Conservation (phyloP, 257 asterid species). For the Oldenlandia corymbosa region DNA sequence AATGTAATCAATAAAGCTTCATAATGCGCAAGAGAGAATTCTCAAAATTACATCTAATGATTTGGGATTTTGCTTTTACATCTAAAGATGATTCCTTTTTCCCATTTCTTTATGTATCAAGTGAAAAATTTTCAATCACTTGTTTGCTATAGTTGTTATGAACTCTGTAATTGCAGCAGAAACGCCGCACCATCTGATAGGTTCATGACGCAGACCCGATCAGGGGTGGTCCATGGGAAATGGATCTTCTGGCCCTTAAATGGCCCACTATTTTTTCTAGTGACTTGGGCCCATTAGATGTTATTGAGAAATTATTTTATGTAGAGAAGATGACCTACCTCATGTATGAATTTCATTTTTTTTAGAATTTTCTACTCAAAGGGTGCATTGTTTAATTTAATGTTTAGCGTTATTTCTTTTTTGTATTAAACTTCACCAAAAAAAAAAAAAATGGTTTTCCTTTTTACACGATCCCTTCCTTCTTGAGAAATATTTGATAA, state of each 20-base stretch:
- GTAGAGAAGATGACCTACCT: constrained; percentile 9
- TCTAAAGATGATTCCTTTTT: no score
- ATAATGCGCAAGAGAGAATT: no score
- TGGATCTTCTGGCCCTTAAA: constrained; percentile 46
- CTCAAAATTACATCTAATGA: no score
- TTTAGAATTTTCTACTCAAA: not conserved
- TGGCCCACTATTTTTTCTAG: constrained; percentile 17
- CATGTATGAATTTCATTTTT: not conserved
- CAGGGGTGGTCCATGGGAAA: constrained; percentile 9
- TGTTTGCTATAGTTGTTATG: not conserved
- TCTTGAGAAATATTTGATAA: constrained; percentile 6
- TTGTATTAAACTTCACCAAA: not conserved
- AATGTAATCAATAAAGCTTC: not conserved
- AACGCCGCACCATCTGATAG: constrained; percentile 4
- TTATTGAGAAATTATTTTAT: constrained; percentile 2
- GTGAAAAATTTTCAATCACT: not conserved
- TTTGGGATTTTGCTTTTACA: no score
- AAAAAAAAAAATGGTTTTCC: no score
- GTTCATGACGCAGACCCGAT: not conserved
- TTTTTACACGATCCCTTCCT: constrained; percentile 7
- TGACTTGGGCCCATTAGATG: constrained; percentile 29
- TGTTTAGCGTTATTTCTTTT: not conserved
- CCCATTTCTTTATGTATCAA: no score
- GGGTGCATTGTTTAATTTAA: no score
- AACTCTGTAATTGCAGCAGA: not conserved